Evolutionary conservation across 352 stramenopile species (phyloP).

Genomic region (Phytophthora pini): DNA sequence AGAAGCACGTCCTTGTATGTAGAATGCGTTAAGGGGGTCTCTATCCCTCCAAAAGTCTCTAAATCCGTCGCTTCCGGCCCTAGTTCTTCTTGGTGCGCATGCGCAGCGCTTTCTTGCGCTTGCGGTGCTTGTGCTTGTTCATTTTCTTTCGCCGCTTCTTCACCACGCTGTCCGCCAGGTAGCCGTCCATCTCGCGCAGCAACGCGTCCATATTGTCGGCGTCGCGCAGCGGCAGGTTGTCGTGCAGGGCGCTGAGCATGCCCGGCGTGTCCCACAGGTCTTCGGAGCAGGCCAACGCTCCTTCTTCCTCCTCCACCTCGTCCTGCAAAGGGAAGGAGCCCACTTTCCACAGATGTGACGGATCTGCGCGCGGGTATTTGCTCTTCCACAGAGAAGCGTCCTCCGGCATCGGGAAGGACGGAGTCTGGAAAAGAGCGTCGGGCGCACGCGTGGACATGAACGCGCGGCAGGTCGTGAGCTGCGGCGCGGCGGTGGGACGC

Average conservation of each 20-base stretch:
- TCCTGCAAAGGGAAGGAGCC: conserved; percentile 69
- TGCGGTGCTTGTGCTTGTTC: conserved; percentile 94
- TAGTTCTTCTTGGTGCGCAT: conserved; percentile 93
- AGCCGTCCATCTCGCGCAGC: conserved; percentile 75
- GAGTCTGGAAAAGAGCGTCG: conserved; percentile 69
- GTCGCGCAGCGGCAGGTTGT: conserved; percentile 67
- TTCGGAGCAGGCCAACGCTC: conserved; percentile 47
- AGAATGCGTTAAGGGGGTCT: conserved; percentile 10
- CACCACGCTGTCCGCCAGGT: conserved; percentile 85
- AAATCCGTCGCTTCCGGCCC: conserved; percentile 5
- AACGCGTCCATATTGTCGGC: conserved; percentile 56
- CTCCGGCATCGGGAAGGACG: conserved; percentile 67
- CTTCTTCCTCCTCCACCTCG: conserved; percentile 29
- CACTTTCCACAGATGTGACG: conserved; percentile 77
- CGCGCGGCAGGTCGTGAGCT: conserved; percentile 39
- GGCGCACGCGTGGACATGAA: conserved; percentile 74
- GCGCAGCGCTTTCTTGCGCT: conserved; percentile 88
- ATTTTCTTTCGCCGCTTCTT: conserved; percentile 94
- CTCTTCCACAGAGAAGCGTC: conserved; percentile 61
- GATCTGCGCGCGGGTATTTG: conserved; percentile 71
- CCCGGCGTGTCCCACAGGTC: conserved; percentile 82
- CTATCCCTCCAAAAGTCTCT: conserved; percentile 21
- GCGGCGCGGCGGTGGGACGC: conserved; percentile 13
- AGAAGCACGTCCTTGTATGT: not conserved
- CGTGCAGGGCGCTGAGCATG: conserved; percentile 79